Conservation (phyloP, 768 basidiomycete genomes). For the Amanita phalloides region DNA sequence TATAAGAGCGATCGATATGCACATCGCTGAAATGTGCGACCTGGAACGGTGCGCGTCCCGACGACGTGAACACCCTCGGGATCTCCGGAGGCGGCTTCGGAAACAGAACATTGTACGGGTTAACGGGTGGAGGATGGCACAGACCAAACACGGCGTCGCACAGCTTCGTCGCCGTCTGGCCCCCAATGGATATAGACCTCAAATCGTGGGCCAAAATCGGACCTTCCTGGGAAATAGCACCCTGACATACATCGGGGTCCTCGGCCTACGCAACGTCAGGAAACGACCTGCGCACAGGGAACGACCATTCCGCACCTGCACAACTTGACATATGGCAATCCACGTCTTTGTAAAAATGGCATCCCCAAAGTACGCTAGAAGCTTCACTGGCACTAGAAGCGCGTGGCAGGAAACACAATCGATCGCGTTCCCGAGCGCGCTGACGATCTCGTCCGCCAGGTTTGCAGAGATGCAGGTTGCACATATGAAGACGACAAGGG, state of each 20-base stretch:
- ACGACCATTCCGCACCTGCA: constrained; percentile 20
- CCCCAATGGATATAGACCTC: constrained; percentile 33
- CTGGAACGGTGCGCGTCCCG: constrained; percentile 34
- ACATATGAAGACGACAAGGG: constrained; percentile 6
- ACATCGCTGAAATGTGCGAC: constrained; percentile 55
- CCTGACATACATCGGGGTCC: constrained; percentile 49
- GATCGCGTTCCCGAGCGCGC: constrained; percentile 31
- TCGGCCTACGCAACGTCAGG: constrained; percentile 23
- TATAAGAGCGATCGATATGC: constrained; percentile 48
- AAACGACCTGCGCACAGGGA: too few relatives aligned
- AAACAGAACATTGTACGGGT: constrained; percentile 31
- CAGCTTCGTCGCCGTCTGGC: constrained; percentile 40
- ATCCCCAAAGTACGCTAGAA: constrained; percentile 38
- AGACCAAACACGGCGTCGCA: constrained; percentile 46
- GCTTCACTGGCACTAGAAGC: constrained; percentile 34
- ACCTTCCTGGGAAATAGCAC: constrained; percentile 36
- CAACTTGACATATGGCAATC: constrained; percentile 30
- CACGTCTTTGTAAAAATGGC: constrained; percentile 31
- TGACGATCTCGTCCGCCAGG: constrained; percentile 28
- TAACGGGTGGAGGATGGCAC: constrained; percentile 38
- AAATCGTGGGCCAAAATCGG: constrained; percentile 50
- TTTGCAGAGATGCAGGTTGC: constrained; percentile 14
- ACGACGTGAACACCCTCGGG: constrained; percentile 22
- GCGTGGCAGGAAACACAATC: constrained; percentile 43
- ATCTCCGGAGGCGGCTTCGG: constrained; percentile 28